Evolutionary conservation across 176 grass and related monocot genomes (phyloP), one percentile per base, ranked within the genome.

Genomic region (Hyparrhenia diplandra): DNA sequence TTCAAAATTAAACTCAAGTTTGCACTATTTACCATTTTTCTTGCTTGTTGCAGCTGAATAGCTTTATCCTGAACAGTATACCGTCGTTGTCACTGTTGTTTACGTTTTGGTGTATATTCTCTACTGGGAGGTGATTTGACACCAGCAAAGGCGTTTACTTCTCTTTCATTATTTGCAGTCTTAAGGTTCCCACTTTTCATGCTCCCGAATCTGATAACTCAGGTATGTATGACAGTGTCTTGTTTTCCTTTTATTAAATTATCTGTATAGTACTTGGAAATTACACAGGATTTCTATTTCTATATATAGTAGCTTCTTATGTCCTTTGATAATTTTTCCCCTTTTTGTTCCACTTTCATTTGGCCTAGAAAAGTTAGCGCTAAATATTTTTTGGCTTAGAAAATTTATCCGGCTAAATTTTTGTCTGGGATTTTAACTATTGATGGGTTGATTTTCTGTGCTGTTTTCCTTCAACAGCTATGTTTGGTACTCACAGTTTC

Each of bases 101-200:
- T 91, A n/a, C 96, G 46, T 99, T 99, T 81, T 81, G 96, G 96
- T 49, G 68, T 95, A 71, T 99, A 88, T 85, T 84, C 96, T 88
- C 87, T 99, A 55, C 57, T 95, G 80, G 96, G 96, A 85, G 96
- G 92, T 68, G 90, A 95, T 37, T 83, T 99, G 67, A 99, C 96
- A 77, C 92, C 96, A 84, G 90, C 96, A 84, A 99, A 95, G 82
- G 96, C 96, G 42, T 99, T 99, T 86, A 99, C 96, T 58, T 95
- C 96, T 37, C 96, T 99, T 58, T 95, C 96, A 75, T 80, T 99
- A 54, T 99, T 99, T 88, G 57, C 96, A 13, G 92, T 99, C 60
- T 83, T 99, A 73, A 95, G 96, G 88, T 95, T 99, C 74, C 96
- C 96, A 77, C 90, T 99, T 51, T 99, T 90, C 87, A 90, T 90